These are phyloP conservation scores for Smallanthus sonchifolius DNA, from an alignment of 129 eudicot genomes.

Conservation along the genomic window DNA sequence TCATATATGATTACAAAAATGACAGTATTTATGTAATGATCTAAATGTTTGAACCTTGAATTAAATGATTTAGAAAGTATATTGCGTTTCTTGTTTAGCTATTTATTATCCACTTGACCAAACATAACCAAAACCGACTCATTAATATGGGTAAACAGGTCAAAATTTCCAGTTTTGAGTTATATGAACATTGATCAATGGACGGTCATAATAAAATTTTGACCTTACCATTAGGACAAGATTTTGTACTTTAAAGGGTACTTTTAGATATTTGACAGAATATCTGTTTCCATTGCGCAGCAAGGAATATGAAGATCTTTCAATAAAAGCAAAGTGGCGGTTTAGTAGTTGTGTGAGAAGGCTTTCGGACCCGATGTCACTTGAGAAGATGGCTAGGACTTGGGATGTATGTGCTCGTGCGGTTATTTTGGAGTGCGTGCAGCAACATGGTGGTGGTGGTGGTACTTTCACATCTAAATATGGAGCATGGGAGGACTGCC, in stretches of 20 bases:
- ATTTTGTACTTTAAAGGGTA: neutral
- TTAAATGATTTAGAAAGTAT: neutral
- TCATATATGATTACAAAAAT: neutral
- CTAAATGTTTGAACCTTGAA: neutral
- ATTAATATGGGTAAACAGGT: neutral
- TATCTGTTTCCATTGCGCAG: conserved; percentile 27
- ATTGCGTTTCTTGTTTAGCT: neutral
- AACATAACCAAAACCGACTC: neutral
- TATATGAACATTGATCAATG: neutral
- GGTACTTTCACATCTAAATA: conserved; percentile 89
- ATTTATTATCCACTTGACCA: neutral
- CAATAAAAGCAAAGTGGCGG: conserved; percentile 71
- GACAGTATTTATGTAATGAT: neutral
- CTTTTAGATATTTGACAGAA: neutral
- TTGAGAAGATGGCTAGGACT: conserved; percentile 71
- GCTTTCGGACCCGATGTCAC: conserved; percentile 83
- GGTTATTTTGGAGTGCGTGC: conserved; percentile 75
- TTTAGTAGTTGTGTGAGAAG: conserved; percentile 64
- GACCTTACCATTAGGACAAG: neutral
- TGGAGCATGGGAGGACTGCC: conserved; percentile 87
- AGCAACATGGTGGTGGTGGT: conserved; percentile 88
- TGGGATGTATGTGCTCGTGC: conserved; percentile 91
- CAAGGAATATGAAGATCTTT: conserved; percentile 71
- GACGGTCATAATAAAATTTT: neutral
- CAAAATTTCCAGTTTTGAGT: neutral